Base-by-base conservation (phyloP, 2,329 filamentous ascomycete species). In the Colletotrichum sp. region DNA sequence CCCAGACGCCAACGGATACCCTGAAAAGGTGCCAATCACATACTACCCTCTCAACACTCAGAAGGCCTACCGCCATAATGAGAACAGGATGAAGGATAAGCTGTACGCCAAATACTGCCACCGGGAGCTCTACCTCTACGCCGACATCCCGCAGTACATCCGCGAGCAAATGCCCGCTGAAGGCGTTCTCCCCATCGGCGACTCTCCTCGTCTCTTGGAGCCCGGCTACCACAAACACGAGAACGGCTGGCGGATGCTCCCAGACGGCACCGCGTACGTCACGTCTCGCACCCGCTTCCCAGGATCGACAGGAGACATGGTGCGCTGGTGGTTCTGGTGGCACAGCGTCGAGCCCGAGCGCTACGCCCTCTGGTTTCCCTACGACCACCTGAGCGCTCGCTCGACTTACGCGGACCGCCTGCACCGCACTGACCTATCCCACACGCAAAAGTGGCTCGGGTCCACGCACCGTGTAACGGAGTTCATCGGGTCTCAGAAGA, bases 281-380 rank as follows among this genome's bases (percentile, higher is more conserved):
- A 39, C 73, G 21, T 73, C 73, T 10, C 70, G 73, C 6, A 76
- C 73, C 13, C 73, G 73, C 15, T 76, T 76, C 70, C 73, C 73
- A 3, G 64, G 59, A n/a, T 34, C 64, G 59, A 76, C 73, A 7
- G 73, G 73, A 49, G 73, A 73, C 26, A 76, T 76, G 73, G 24
- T 76, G 26, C 73, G 70, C 26, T 76, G 73, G 73, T 76, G 73
- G 73, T 76, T 76, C 16, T 76, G 73, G 73, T 76, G 73, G 73
- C 73, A 76, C 70, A 76, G 73, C 49, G 64, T 76, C 57, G 73
- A 76, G 59, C 70, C 73, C 26, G 73, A 76, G 73, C 73, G 73
- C 13, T 76, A 76, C 44, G 73, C 73, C 64, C 73, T 76, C 26
- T 76, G 73, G 73, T 73, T 73, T 2, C 73, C 73, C 2, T 69